phyloP scores from a whole-genome alignment of 2,329 filamentous ascomycete species.

The Blumeriella jaapii region DNA sequence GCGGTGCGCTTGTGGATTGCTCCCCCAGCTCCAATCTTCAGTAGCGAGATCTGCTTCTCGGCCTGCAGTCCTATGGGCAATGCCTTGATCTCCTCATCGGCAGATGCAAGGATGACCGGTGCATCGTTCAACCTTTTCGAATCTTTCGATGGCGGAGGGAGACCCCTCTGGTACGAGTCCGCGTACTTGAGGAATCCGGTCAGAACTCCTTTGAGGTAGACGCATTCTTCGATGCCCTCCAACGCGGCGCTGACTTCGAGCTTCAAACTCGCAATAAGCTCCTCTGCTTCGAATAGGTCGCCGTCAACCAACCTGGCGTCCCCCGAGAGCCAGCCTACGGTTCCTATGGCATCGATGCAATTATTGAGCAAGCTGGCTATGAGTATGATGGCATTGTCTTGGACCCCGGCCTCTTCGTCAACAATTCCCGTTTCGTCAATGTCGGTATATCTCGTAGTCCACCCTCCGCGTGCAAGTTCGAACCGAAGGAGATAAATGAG shows the following conservation, averaged over 20 bases:
- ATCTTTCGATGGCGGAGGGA: conserved; percentile 9
- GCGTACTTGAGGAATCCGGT: conserved; percentile 55
- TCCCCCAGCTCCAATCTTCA: conserved; percentile 56
- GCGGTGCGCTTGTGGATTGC: conserved; percentile 57
- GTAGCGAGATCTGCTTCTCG: conserved; percentile 35
- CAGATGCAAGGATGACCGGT: conserved; percentile 35
- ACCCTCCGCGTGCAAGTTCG: conserved; percentile 63
- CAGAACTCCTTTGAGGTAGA: conserved; percentile 51
- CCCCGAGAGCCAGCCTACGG: conserved; percentile 61
- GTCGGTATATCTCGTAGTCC: conserved; percentile 63
- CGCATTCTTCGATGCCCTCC: conserved; percentile 59
- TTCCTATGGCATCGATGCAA: conserved; percentile 64
- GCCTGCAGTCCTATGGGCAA: conserved; percentile 66
- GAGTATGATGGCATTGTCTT: conserved; percentile 57
- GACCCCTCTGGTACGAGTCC: conserved; percentile 23
- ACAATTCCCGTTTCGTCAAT: conserved; percentile 36
- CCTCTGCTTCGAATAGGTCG: conserved; percentile 41
- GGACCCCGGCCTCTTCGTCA: conserved; percentile 38
- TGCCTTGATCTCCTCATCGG: conserved; percentile 34
- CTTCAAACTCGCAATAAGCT: conserved; percentile 54
- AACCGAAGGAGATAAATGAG: conserved; percentile 62
- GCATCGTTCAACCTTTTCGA: conserved; percentile 28
- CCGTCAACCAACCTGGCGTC: conserved; percentile 38
- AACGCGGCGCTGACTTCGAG: conserved; percentile 60
- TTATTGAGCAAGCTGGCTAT: conserved; percentile 61